phyloP scores from a whole-genome alignment of 306 rosid species.

The Vigna unguiculata region DNA sequence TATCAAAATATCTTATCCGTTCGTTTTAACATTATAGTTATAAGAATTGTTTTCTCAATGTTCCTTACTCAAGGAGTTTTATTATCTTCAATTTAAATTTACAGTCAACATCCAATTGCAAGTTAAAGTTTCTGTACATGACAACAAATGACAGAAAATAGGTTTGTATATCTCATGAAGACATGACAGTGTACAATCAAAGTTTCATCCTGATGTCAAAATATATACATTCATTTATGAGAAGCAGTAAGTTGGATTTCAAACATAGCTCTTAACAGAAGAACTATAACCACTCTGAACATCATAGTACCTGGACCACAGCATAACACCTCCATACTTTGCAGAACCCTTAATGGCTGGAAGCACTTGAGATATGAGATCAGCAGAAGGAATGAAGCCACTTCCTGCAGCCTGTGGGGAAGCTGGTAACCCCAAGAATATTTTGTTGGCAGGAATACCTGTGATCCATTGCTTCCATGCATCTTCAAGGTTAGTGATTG shows the following conservation, averaged over 20 bases:
- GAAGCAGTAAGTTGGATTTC: background rate
- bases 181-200: no score
- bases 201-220: no score
- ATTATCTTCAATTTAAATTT: no score
- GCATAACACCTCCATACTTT: slow-evolving; percentile 53
- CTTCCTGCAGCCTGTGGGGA: slow-evolving; percentile 44
- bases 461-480: slow-evolving; percentile 43
- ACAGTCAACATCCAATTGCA: no score
- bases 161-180: no score
- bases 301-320: slow-evolving; percentile 59
- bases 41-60: no score
- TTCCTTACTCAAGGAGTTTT: no score
- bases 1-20: no score
- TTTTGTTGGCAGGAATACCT: slow-evolving; percentile 38
- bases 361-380: slow-evolving; percentile 51
- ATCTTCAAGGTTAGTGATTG: slow-evolving; percentile 36
- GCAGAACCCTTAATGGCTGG: slow-evolving; percentile 47
- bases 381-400: slow-evolving; percentile 46
- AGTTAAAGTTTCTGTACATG: no score
- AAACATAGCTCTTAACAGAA: slow-evolving; percentile 46
- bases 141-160: no score
- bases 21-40: no score
- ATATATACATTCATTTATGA: background rate
- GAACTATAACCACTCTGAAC: slow-evolving; percentile 49
- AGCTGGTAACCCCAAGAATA: slow-evolving; percentile 55